Base-by-base conservation (phyloP, 805 yeast species). In the Kodamaea kaohsiungensis region DNA sequence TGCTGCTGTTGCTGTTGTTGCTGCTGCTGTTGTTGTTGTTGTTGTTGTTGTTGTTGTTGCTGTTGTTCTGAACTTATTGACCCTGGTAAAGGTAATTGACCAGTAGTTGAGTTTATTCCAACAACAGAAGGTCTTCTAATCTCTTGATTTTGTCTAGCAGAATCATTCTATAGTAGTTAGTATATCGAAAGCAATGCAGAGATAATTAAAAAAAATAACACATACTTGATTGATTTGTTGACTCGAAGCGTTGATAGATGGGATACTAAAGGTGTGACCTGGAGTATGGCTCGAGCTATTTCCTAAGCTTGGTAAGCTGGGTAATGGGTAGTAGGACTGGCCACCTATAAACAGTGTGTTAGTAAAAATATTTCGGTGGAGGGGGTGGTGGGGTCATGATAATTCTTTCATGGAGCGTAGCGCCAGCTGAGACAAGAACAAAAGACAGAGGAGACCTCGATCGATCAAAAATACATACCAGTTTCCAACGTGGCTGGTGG, bases 401-500 rank as follows among this genome's bases (percentile, higher is more conserved):
- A n/a, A n/a, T n/a, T n/a, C n/a, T n/a, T n/a, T n/a, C n/a, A n/a
- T n/a, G n/a, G n/a, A n/a, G n/a, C n/a, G n/a, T n/a, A n/a, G n/a
- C n/a, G n/a, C n/a, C n/a, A n/a, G n/a, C n/a, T n/a, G n/a, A n/a
- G n/a, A n/a, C n/a, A n/a, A n/a, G n/a, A n/a, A n/a, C n/a, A n/a
- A n/a, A n/a, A n/a, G n/a, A n/a, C n/a, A n/a, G n/a, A n/a, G n/a
- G n/a, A n/a, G n/a, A n/a, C n/a, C n/a, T n/a, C 35, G 22, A 38
- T 38, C 43, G 43, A 39, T 45, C 37, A 27, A 13, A 25, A 9
- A 45, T 43, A 76, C 80, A 51, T 75, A 76, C 82, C 80, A 53
- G 79, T 71, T 61, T 80, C 84, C 57, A 80, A 70, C 42, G 78
- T 69, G 15, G 82, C 81, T 15, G 87, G 86, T 10, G 87, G 86